Conservation (phyloP, 2,329 filamentous ascomycete genomes). For the Diplodia sapinea region DNA sequence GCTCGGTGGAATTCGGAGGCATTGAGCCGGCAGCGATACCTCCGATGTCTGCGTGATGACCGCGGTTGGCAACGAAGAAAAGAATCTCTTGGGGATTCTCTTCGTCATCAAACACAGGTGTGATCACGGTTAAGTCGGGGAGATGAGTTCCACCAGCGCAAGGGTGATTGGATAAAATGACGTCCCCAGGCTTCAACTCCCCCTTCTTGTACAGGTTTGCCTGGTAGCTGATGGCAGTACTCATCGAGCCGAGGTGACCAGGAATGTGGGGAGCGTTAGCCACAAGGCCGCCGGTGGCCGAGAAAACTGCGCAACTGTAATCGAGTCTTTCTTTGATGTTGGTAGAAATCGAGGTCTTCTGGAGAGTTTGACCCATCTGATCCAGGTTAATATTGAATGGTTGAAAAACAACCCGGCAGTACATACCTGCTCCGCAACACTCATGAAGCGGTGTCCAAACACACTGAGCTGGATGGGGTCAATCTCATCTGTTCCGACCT, state of each 20-base stretch:
- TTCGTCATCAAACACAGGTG: conserved; percentile 39
- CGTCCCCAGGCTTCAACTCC: conserved; percentile 39
- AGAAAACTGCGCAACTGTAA: conserved; percentile 39
- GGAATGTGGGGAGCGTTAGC: conserved; percentile 41
- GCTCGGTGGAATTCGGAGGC: conserved; percentile 52
- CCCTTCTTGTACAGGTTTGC: conserved; percentile 35
- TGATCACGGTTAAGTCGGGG: conserved; percentile 41
- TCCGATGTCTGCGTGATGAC: conserved; percentile 42
- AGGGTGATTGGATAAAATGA: conserved; percentile 40
- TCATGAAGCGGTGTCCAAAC: conserved; percentile 39
- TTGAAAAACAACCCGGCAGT: not conserved
- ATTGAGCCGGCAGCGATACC: conserved; percentile 39
- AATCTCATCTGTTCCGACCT: conserved; percentile 25
- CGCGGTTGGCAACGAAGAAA: conserved; percentile 41
- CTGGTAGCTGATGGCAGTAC: conserved; percentile 40
- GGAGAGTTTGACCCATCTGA: conserved; percentile 38
- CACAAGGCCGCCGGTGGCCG: conserved; percentile 36
- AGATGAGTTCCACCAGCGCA: conserved; percentile 41
- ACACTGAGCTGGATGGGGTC: conserved; percentile 35
- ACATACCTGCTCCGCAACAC: conserved; percentile 36
- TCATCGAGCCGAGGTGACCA: conserved; percentile 39
- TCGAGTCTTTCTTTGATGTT: conserved; percentile 43
- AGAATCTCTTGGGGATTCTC: conserved; percentile 34
- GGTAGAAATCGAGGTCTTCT: conserved; percentile 37
- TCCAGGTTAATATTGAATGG: not conserved